Evolutionary conservation across 768 basidiomycete genomes (phyloP).

Genomic region (Boletus patriciae): DNA sequence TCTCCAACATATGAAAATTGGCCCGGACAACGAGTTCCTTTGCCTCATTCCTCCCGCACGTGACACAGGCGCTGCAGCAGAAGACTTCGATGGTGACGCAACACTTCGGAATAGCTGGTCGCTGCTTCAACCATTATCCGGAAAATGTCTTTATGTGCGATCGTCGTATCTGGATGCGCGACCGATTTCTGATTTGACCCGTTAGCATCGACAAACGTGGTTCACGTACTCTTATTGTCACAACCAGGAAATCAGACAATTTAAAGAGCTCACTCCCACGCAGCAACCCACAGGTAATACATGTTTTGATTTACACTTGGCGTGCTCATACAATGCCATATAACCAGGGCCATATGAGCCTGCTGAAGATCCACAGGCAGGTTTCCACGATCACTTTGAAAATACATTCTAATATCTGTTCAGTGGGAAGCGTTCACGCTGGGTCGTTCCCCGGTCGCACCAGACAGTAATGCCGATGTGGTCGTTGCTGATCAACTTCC

Average conservation of each 20-base stretch:
- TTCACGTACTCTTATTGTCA: conserved; percentile 98
- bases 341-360: conserved; percentile 67
- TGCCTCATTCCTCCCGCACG: conserved; percentile 75
- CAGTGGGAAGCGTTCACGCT: conserved; percentile 80
- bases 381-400: conserved; percentile 33
- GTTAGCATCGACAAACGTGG: conserved; percentile 84
- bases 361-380: conserved; percentile 81
- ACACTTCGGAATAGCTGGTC: conserved; percentile 80
- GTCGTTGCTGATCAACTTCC: conserved; percentile 64
- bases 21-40: conserved; percentile 65
- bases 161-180: conserved; percentile 28
- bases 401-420: conserved; percentile 20
- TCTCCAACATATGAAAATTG: conserved; percentile 75
- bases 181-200: conserved; percentile 34
- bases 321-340: conserved; percentile 22
- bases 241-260: conserved; percentile 92
- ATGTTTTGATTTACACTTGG: conserved; percentile 20
- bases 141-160: conserved; percentile 83
- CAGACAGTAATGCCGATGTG: conserved; percentile 62
- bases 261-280: conserved; percentile 74
- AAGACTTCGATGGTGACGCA: conserved; percentile 57
- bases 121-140: conserved; percentile 74
- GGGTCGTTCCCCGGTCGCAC: conserved; percentile 62
- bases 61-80: conserved; percentile 43
- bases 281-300: conserved; percentile 65